phyloP scores from a whole-genome alignment of 2,329 filamentous ascomycete genomes.

The Aureobasidium sp. region DNA sequence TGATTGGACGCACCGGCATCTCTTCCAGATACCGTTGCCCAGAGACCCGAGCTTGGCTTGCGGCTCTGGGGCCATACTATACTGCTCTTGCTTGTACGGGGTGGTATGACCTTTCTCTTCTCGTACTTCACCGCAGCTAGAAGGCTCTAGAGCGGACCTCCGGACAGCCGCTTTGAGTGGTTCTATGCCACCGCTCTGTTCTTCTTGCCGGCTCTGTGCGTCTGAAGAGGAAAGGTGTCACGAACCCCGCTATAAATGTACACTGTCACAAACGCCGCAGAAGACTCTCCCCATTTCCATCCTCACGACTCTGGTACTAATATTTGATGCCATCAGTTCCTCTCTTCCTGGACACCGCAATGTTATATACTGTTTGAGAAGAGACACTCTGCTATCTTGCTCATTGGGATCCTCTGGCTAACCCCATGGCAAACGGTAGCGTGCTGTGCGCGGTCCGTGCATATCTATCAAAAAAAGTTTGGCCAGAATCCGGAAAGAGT shows the following conservation, averaged over 20 bases:
- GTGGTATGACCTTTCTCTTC: not conserved
- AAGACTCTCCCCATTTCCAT: not conserved
- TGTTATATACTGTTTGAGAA: not conserved
- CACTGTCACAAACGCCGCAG: not conserved
- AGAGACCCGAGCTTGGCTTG: constrained; percentile 5
- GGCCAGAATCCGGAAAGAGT: not conserved
- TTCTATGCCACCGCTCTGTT: not conserved
- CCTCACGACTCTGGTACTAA: not conserved
- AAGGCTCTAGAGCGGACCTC: not conserved
- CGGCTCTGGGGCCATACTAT: constrained; percentile 4
- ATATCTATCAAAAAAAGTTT: not conserved
- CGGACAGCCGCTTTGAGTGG: not conserved
- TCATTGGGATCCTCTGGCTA: not conserved
- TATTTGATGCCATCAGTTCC: not conserved
- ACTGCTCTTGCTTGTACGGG: not conserved
- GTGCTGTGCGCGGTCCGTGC: not conserved
- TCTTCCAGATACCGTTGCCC: constrained; percentile 4
- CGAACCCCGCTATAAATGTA: not conserved
- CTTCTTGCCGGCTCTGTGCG: not conserved
- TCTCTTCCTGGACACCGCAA: not conserved
- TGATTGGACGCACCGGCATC: constrained; percentile 5
- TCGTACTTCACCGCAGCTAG: not conserved
- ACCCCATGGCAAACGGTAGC: not conserved
- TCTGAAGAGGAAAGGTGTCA: not conserved
- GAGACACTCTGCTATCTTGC: not conserved